Evolutionary conservation across 139 green algal species (phyloP).

Genomic region (Desmodesmus armatus): DNA sequence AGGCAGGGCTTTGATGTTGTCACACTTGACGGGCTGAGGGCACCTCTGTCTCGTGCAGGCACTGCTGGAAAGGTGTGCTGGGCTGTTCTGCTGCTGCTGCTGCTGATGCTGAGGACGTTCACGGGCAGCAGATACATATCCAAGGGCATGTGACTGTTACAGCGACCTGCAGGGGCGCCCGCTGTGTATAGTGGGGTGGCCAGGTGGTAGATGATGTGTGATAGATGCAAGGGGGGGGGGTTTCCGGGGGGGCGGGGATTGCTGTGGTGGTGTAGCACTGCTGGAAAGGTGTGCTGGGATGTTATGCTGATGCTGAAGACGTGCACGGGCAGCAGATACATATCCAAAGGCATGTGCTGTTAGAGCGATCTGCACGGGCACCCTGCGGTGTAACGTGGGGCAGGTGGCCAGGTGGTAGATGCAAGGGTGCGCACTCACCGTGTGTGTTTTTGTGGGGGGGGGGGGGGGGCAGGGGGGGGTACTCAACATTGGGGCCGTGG

Average conservation of each 20-base stretch:
- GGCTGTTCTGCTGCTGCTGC: no score
- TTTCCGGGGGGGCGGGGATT: slow-evolving; percentile 18
- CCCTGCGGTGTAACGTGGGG: no score
- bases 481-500: no score
- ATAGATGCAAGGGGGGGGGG: no score
- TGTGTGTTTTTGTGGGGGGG: no score
- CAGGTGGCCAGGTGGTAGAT: no score
- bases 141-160: not conserved
- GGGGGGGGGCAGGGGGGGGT: slow-evolving; percentile 39
- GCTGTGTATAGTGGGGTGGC: no score
- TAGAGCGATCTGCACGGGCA: not conserved
- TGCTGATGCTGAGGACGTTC: not conserved
- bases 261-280: slow-evolving; percentile 32
- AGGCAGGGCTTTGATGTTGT: slow-evolving; percentile 54
- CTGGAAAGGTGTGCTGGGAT: not conserved
- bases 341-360: not conserved
- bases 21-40: slow-evolving; percentile 33
- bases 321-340: not conserved
- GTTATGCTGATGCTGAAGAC: no score
- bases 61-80: not conserved
- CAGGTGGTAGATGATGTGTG: no score
- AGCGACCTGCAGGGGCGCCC: not conserved
- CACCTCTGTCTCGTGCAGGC: slow-evolving; percentile 40
- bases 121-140: not conserved
- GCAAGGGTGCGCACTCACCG: no score